Evolutionary conservation across 306 rosid species (phyloP).

Genomic region (Rosa lucieae): DNA sequence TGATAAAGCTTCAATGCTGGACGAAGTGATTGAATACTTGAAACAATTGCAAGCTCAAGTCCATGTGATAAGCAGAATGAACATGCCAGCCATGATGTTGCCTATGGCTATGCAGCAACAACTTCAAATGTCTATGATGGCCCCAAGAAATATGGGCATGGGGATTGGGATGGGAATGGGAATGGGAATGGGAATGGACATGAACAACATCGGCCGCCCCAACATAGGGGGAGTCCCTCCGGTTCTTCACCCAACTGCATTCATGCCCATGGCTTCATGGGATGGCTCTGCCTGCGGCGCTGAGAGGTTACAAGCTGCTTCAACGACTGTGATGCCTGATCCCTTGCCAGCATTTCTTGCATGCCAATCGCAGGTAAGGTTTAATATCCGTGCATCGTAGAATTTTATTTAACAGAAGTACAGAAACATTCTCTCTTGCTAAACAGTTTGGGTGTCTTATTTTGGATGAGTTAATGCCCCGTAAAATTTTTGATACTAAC

Average conservation of each 20-base stretch:
- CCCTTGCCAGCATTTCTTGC: conserved; percentile 62
- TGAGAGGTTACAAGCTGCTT: conserved; percentile 41
- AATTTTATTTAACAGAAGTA: neutral
- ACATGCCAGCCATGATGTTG: conserved; percentile 66
- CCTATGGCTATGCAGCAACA: conserved; percentile 82
- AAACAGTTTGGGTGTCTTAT: neutral
- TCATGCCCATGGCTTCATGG: conserved; percentile 77
- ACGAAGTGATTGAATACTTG: conserved; percentile 88
- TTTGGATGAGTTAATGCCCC: neutral
- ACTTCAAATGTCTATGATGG: conserved; percentile 83
- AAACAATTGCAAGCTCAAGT: conserved; percentile 92
- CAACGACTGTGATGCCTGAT: conserved; percentile 41
- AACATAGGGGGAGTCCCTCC: conserved; percentile 57
- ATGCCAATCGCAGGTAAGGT: conserved; percentile 71
- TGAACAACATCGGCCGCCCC: conserved; percentile 46
- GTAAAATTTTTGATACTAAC: neutral
- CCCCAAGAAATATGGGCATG: conserved; percentile 60
- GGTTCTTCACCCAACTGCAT: conserved; percentile 59
- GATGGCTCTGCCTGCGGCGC: conserved; percentile 37
- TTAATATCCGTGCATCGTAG: neutral
- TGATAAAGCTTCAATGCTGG: conserved; percentile 95
- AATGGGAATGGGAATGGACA: conserved; percentile 59
- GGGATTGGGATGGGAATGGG: conserved; percentile 68
- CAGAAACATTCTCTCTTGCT: neutral
- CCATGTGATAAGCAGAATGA: conserved; percentile 72